A percentile compares a stretch with the other conserved stretches of the same genome.
Conservation (phyloP, 1,284 basidiomycete genomes). For the Phaffia rhodozyma region DNA sequence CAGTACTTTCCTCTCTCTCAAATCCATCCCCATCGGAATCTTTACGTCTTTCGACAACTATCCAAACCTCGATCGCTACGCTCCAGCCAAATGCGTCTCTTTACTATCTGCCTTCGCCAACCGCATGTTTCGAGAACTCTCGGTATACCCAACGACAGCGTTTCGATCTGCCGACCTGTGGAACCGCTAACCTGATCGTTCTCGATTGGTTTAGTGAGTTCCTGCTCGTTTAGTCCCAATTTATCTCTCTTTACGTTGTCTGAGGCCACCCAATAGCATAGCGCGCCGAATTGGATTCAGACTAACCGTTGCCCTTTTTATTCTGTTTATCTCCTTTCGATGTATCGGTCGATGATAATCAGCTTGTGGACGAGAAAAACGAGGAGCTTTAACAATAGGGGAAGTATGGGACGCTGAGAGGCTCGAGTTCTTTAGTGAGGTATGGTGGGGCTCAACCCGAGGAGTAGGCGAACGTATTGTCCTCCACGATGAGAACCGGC, state of each 20-base stretch:
- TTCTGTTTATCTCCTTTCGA: constrained; percentile 82
- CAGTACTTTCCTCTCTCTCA: constrained; percentile 20
- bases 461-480: constrained; percentile 13
- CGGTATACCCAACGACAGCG: constrained; percentile 69
- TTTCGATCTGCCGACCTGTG: constrained; percentile 39
- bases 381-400: constrained; percentile 43
- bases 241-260: constrained; percentile 9
- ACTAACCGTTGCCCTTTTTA: neutral
- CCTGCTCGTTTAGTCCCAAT: constrained; percentile 39
- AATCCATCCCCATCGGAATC: constrained; percentile 21
- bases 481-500: constrained; percentile 4
- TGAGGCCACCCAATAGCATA: too few relatives aligned
- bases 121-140: constrained; percentile 78
- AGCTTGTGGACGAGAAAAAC: neutral
- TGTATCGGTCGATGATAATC: neutral
- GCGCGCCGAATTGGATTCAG: too few relatives aligned
- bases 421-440: constrained; percentile 77
- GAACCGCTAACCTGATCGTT: constrained; percentile 50
- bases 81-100: constrained; percentile 47
- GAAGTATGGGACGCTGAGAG: constrained; percentile 82
- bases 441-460: constrained; percentile 35
- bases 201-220: constrained; percentile 82
- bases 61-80: constrained; percentile 46
- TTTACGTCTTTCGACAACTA: constrained; percentile 26
- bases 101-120: constrained; percentile 76